phyloP scores from a whole-genome alignment of 23 red algal species.

The Gracilaria gracilis region DNA sequence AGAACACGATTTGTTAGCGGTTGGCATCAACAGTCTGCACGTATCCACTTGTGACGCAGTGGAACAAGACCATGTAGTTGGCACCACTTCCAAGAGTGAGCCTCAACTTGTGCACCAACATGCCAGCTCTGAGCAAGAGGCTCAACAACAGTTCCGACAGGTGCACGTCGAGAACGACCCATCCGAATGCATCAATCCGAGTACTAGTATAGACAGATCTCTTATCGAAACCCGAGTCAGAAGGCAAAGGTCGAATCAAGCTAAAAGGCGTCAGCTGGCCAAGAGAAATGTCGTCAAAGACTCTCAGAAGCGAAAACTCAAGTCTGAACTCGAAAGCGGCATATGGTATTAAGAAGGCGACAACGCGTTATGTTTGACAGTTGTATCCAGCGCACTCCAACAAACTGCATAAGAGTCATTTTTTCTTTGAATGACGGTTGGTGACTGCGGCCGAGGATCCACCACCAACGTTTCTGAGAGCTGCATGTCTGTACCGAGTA shows the following conservation, averaged over 20 bases:
- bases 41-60: conserved; percentile 16
- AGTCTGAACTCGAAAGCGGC: conserved; percentile 45
- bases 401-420: not conserved
- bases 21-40: conserved; percentile 21
- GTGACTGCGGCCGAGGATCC: not conserved
- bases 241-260: conserved; percentile 53
- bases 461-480: too few relatives aligned
- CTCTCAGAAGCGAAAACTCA: conserved; percentile 71
- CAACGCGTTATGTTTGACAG: not conserved
- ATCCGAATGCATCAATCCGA: not conserved
- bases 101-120: not conserved
- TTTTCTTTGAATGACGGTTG: not conserved
- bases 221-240: conserved; percentile 68
- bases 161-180: not conserved
- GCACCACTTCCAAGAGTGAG: not conserved
- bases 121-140: not conserved
- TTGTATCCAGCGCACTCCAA: not conserved
- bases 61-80: not conserved
- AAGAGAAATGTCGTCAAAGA: conserved; percentile 81
- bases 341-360: not conserved
- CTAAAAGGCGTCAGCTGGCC: conserved; percentile 47
- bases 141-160: not conserved
- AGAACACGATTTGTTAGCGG: conserved; percentile 7
- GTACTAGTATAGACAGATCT: conserved; percentile 42
- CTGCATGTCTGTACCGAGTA: too few relatives aligned